Percentiles rank a stretch among this genome's conserved stretches.
phyloP scores from a whole-genome alignment of 257 asterid genomes.

The Buddleja alternifolia region DNA sequence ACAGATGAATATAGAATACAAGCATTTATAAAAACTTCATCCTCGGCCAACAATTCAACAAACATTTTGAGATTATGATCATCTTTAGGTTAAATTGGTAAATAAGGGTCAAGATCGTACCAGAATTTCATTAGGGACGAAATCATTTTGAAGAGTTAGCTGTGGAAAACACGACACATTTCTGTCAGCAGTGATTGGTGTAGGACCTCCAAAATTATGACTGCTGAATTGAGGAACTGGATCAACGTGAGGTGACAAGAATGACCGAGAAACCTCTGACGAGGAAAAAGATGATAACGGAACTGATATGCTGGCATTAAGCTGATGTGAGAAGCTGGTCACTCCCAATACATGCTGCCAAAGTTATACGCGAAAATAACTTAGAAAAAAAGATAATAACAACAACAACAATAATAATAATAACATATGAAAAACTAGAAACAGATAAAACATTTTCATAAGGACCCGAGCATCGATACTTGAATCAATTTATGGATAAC shows the following conservation, averaged over 20 bases:
- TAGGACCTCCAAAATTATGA: conserved; percentile 26
- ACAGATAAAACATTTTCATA: not conserved
- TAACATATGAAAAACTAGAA: not conserved
- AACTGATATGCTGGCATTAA: conserved; percentile 30
- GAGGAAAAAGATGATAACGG: conserved; percentile 27
- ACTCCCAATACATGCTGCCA: conserved; percentile 32
- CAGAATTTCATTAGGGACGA: conserved; percentile 28
- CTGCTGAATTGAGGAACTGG: conserved; percentile 23
- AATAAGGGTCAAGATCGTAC: conserved; percentile 19
- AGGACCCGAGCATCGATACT: not conserved
- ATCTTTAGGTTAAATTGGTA: no score
- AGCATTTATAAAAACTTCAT: no score
- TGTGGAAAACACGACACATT: conserved; percentile 31
- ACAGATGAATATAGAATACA: no score
- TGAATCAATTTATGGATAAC: no score
- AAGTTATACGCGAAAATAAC: not conserved
- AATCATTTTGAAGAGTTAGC: conserved; percentile 35
- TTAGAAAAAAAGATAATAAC: no score
- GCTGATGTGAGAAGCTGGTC: conserved; percentile 28
- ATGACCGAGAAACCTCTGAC: conserved; percentile 29
- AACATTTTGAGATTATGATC: no score
- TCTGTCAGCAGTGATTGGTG: conserved; percentile 32
- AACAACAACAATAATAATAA: not conserved
- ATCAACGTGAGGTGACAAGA: conserved; percentile 29
- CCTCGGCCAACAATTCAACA: no score